Base-by-base conservation (phyloP, 495 filamentous ascomycete genomes). In the Lophiostoma macrostomum region DNA sequence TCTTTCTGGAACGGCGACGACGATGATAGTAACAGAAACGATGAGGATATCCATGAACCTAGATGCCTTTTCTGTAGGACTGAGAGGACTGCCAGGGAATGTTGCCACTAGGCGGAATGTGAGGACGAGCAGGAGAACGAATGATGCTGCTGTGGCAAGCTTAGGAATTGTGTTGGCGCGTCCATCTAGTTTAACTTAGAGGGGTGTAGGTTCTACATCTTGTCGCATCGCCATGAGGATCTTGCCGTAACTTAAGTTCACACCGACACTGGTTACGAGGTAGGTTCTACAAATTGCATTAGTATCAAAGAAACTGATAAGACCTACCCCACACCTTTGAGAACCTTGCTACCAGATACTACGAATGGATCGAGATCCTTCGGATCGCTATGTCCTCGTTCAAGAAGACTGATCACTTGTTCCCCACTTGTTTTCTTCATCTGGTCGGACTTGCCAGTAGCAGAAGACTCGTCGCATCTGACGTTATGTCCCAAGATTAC, bases 91-190 rank as follows among this genome's bases (percentile, higher is more conserved):
- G 18, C 79, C 52, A 3, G 80, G 79, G 13, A 97, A 74, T 10
- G 79, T 70, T 35, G 80, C 86, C 14, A 89, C 71, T 64, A 96
- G 95, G 62, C 88, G 83, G 78, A 96, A 95, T 70, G 95, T 87
- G 5, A 95, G 77, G 18, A 95, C 88, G 39, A 91, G 70, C 63
- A 97, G 95, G 22, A 96, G 73, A 16, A 96, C 74, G 29, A 91
- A 74, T 55, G 88, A 91, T 50, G 90, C 84, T 41, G 86, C 86
- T 57, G 80, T 81, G 67, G 90, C 91, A 23, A 96, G 80, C 69
- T 96, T 96, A 10, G 91, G 90, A 48, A 97, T 96, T 60, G 88
- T 88, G 64, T 93, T 88, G 35, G 91, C 91, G 50, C 96, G 79
- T 28, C 85, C 75, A 63, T 95, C 94, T 55, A 97, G 79, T 71